These are phyloP conservation scores for Candida ipomoeae DNA, from an alignment of 805 yeast genomes.

Conservation along the genomic window DNA sequence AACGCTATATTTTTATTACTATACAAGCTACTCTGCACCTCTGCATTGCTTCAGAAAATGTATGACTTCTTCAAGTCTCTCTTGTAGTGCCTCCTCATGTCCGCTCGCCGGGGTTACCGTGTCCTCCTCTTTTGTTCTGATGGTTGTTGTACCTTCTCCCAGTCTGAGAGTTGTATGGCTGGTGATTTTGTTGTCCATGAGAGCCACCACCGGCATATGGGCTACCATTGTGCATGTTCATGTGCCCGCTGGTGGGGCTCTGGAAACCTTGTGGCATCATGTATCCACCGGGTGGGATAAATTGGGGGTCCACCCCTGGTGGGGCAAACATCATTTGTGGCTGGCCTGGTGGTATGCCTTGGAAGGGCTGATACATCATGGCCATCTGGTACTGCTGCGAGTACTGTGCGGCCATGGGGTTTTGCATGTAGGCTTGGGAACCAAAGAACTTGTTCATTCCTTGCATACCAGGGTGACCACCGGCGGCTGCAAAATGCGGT, in stretches of 20 bases:
- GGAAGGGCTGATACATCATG: slow-evolving; percentile 36
- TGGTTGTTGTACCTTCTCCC: slow-evolving; percentile 12
- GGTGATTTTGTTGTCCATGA: slow-evolving; percentile 3
- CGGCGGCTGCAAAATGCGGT: slow-evolving; percentile 19
- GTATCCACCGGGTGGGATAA: slow-evolving; percentile 34
- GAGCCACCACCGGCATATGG: slow-evolving; percentile 8
- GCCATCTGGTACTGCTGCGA: slow-evolving; percentile 37
- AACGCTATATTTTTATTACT: background rate
- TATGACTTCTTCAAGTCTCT: background rate
- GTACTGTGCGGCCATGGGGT: slow-evolving; percentile 28
- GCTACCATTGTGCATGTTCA: slow-evolving; percentile 18
- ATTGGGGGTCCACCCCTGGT: slow-evolving; percentile 29
- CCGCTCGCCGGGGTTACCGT: slow-evolving; percentile 1
- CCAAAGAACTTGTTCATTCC: slow-evolving; percentile 19
- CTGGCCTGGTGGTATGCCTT: slow-evolving; percentile 30
- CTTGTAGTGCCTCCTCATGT: background rate
- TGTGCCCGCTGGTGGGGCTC: slow-evolving; percentile 22
- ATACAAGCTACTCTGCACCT: background rate
- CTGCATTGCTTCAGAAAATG: background rate
- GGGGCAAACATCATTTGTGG: slow-evolving; percentile 31
- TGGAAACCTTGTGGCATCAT: slow-evolving; percentile 30
- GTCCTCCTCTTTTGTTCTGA: slow-evolving; percentile 10
- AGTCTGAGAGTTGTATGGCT: slow-evolving; percentile 8
- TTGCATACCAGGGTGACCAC: slow-evolving; percentile 14
- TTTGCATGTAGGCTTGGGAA: slow-evolving; percentile 27